Base-by-base conservation (phyloP, 805 yeast genomes). In the Zygosaccharomyces gambellarensis region DNA sequence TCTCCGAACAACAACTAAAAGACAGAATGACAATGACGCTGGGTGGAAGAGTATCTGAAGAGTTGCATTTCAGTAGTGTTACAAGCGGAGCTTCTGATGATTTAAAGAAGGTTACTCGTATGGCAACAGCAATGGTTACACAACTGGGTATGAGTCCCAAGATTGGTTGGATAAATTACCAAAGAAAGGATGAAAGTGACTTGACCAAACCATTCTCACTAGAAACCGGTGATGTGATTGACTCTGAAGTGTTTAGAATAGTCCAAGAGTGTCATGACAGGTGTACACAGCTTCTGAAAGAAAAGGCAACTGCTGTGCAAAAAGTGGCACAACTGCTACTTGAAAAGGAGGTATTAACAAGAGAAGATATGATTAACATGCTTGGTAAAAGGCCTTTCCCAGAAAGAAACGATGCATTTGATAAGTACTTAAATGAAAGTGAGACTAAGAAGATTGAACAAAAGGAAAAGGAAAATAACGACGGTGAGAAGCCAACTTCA, bases 41-140 rank as follows among this genome's bases (percentile, higher is more conserved):
- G 42, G 99, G 98, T 36, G 99, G 99, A 17, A 80, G 99, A 60
- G 97, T 94, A 17, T 82, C 95, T 34, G 99, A 94, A 70, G 99
- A 95, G 70, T 70, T 94, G 43, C 90, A 92, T 65, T 94, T 94
- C 64, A 77, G 81, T 17, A 81, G 90, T n/a, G 95, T 94, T 8
- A 90, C 98, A 5, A 83, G 95, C 48, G 99, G 99, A 50, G 99
- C 97, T 0, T 82, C 90, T 21, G 97, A 94, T 63, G 99, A 94
- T 68, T 90, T 94, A 75, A 88, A 92, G 67, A 94, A 94, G 68
- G 96, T 94, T 21, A 92, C 98, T 0, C 82, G 82, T 50, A 88
- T 94, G 80, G 98, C 98, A 1, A 86, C 84, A 43, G 80, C 85
- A 25, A 94, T 94, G 99, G 96, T 95, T 22, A 79, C 92, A 40